Evolutionary conservation across 805 yeast species (phyloP).

Genomic region (Pichia rugopelliculosa): DNA sequence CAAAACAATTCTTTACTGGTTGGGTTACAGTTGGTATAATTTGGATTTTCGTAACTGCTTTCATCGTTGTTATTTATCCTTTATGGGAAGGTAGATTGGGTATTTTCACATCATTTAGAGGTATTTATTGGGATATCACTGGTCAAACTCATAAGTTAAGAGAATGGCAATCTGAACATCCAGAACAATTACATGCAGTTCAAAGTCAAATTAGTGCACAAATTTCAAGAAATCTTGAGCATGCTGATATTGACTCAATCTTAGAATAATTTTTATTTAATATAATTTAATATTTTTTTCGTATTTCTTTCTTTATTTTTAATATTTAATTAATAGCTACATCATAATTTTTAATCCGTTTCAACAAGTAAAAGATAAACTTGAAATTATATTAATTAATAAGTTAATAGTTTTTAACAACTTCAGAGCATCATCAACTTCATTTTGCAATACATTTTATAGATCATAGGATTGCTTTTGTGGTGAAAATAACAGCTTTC

Average conservation of each 20-base stretch:
- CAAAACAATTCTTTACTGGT: slow-evolving; percentile 74
- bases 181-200: slow-evolving; percentile 71
- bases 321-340: too few species aligned
- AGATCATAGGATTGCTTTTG: too few species aligned
- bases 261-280: background rate
- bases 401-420: too few species aligned
- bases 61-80: slow-evolving; percentile 61
- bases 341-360: too few species aligned
- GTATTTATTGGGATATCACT: slow-evolving; percentile 77
- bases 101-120: slow-evolving; percentile 57
- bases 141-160: slow-evolving; percentile 69
- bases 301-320: too few species aligned
- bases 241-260: slow-evolving; percentile 15
- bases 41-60: slow-evolving; percentile 68
- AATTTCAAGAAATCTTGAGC: slow-evolving; percentile 18
- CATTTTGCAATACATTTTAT: too few species aligned
- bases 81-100: slow-evolving; percentile 67
- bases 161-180: slow-evolving; percentile 69
- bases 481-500: too few species aligned
- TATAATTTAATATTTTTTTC: too few species aligned
- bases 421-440: too few species aligned
- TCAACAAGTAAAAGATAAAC: too few species aligned
- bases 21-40: slow-evolving; percentile 80
- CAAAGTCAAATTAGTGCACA: slow-evolving; percentile 51
- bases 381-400: too few species aligned